These are phyloP conservation scores for Trichophyton verrucosum DNA, from an alignment of 2,329 filamentous ascomycete species.

Conservation along the genomic window DNA sequence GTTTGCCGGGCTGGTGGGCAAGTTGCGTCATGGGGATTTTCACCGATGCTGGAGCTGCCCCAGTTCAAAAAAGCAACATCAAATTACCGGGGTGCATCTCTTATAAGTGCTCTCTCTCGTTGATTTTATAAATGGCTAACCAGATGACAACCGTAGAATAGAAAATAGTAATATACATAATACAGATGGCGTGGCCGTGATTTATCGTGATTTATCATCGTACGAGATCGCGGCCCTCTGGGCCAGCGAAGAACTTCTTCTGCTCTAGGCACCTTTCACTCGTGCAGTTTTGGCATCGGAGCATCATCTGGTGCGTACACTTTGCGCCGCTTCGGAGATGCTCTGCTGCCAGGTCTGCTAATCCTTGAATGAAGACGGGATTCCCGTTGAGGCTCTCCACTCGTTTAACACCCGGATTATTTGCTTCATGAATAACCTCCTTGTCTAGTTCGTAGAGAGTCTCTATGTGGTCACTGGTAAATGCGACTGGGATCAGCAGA, in stretches of 20 bases:
- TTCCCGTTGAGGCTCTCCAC: constrained; percentile 87
- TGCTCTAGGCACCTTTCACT: constrained; percentile 72
- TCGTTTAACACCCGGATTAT: constrained; percentile 72
- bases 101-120: not conserved
- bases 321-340: constrained; percentile 59
- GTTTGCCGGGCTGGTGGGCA: not conserved
- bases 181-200: not conserved
- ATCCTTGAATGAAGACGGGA: constrained; percentile 75
- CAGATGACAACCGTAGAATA: not conserved
- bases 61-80: not conserved
- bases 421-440: constrained; percentile 76
- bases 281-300: constrained; percentile 87
- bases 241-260: constrained; percentile 52
- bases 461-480: constrained; percentile 98
- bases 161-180: not conserved
- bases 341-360: constrained; percentile 72
- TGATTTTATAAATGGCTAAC: not conserved
- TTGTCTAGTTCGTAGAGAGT: constrained; percentile 88
- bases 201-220: constrained; percentile 17
- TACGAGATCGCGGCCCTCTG: constrained; percentile 25
- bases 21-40: not conserved
- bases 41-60: not conserved
- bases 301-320: constrained; percentile 76
- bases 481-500: constrained; percentile 85
- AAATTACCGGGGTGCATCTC: not conserved